A percentile compares a stretch with the other conserved stretches of the same genome.
These are phyloP conservation scores for Aspergillus floridensis DNA, from an alignment of 2,329 filamentous ascomycete species.

Conservation along the genomic window DNA sequence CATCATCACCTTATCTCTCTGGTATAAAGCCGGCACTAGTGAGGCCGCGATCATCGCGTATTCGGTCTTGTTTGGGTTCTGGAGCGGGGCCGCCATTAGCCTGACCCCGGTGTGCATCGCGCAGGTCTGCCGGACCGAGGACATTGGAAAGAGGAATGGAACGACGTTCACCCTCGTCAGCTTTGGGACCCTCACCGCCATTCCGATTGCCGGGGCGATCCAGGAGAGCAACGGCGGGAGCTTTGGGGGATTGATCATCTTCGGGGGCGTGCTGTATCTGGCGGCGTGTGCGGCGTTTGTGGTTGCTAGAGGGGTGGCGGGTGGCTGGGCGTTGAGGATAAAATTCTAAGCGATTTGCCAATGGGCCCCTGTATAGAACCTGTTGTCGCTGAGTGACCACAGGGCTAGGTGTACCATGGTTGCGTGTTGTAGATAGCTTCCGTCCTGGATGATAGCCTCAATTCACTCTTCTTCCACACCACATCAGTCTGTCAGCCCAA, in stretches of 20 bases:
- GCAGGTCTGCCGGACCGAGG: constrained; percentile 29
- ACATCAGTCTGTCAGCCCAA: too few relatives aligned
- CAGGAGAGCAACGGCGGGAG: constrained; percentile 4
- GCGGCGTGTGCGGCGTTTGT: constrained; percentile 23
- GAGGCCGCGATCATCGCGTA: constrained; percentile 22
- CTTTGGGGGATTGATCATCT: constrained; percentile 16
- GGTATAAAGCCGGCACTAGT: constrained; percentile 18
- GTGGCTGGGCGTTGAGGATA: constrained; percentile 19
- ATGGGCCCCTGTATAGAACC: too few relatives aligned
- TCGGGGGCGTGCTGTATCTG: constrained; percentile 26
- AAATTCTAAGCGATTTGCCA: constrained; percentile 13
- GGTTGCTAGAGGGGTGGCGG: constrained; percentile 22
- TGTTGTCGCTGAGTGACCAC: too few relatives aligned
- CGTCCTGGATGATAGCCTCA: too few relatives aligned
- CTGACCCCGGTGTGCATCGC: constrained; percentile 32
- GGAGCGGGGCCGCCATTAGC: constrained; percentile 28
- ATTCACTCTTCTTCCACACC: too few relatives aligned
- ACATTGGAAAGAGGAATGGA: constrained; percentile 27
- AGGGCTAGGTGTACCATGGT: too few relatives aligned
- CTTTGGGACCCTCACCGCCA: constrained; percentile 21
- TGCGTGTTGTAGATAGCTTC: too few relatives aligned
- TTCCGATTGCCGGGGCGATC: constrained; percentile 29
- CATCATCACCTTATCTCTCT: constrained; percentile 23
- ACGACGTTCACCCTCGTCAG: constrained; percentile 26
- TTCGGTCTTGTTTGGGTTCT: constrained; percentile 24